Conservation (phyloP, 106 monocot species). For the Acorus gramineus region DNA sequence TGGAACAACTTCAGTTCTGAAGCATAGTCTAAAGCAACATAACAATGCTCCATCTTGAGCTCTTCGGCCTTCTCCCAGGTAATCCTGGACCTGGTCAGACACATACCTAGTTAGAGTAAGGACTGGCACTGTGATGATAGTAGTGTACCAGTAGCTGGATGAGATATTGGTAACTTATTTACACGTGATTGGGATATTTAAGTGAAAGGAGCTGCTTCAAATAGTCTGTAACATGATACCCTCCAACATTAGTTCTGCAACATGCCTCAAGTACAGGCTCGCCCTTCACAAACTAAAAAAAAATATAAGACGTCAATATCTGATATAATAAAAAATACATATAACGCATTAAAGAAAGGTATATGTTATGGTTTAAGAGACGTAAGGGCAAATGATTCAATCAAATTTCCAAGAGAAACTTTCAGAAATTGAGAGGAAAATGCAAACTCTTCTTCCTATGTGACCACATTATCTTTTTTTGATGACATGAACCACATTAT, state of each 20-base stretch:
- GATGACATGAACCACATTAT: too few relatives aligned
- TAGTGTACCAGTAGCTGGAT: background rate
- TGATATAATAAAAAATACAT: too few relatives aligned
- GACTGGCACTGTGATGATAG: background rate
- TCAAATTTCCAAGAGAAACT: too few relatives aligned
- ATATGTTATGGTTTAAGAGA: too few relatives aligned
- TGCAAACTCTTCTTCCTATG: too few relatives aligned
- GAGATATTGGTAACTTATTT: slow-evolving; percentile 7
- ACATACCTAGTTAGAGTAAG: slow-evolving; percentile 1
- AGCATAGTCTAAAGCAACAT: slow-evolving; percentile 63
- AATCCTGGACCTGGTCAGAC: slow-evolving; percentile 49
- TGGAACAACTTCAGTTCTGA: slow-evolving; percentile 87
- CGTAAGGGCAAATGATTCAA: too few relatives aligned
- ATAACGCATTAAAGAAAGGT: too few relatives aligned
- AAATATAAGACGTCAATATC: background rate
- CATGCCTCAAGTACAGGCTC: slow-evolving; percentile 72
- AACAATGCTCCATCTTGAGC: slow-evolving; percentile 85
- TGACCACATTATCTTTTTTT: too few relatives aligned
- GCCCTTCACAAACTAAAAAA: slow-evolving; percentile 65
- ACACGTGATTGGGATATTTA: slow-evolving; percentile 86
- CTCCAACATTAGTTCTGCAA: slow-evolving; percentile 83
- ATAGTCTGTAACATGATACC: slow-evolving; percentile 84
- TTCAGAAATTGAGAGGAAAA: too few relatives aligned
- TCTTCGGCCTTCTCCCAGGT: slow-evolving; percentile 93
- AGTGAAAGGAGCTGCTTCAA: slow-evolving; percentile 94